Percentiles rank a stretch among this genome's conserved stretches.
phyloP scores from a whole-genome alignment of 768 basidiomycete species.

The Clavaria fumosa region DNA sequence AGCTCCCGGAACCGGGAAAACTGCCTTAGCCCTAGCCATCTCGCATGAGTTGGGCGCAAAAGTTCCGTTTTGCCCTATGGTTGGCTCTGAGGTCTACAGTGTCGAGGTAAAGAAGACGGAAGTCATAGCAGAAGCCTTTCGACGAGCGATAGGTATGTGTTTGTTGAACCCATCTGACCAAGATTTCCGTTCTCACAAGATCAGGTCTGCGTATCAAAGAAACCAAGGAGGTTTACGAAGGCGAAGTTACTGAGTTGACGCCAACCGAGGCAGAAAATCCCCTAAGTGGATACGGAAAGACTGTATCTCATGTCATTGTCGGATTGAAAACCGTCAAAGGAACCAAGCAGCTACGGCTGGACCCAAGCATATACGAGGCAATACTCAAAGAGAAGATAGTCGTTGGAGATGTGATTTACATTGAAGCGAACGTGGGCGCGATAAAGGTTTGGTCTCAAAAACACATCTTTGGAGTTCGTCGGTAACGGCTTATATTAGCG shows the following conservation, averaged over 20 bases:
- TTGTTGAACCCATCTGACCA: constrained; percentile 1
- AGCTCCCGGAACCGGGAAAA: constrained; percentile 96
- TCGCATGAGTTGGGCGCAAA: constrained; percentile 89
- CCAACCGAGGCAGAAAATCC: constrained; percentile 97
- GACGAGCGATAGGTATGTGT: constrained; percentile 74
- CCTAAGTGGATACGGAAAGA: constrained; percentile 94
- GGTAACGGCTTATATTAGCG: constrained; percentile 33
- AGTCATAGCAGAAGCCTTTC: constrained; percentile 86
- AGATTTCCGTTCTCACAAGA: constrained; percentile 6
- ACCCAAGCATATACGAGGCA: constrained; percentile 92
- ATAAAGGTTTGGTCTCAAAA: constrained; percentile 54
- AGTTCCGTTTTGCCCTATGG: constrained; percentile 98
- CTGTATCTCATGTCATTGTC: constrained; percentile 93
- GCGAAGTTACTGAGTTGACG: constrained; percentile 94
- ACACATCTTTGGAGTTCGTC: not conserved
- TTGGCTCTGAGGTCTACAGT: constrained; percentile 92
- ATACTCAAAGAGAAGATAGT: constrained; percentile 95
- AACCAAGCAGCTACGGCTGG: constrained; percentile 86
- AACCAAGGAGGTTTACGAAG: constrained; percentile 97
- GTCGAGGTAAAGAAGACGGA: constrained; percentile 99
- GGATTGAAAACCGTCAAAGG: constrained; percentile 88
- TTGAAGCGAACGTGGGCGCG: constrained; percentile 86
- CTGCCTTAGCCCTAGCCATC: constrained; percentile 88
- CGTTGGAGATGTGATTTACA: constrained; percentile 93
- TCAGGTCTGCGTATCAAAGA: constrained; percentile 94